Evolutionary conservation across 2,329 filamentous ascomycete genomes (phyloP), one percentile per base, ranked within the genome.

Genomic region (Pyrenophora teres): DNA sequence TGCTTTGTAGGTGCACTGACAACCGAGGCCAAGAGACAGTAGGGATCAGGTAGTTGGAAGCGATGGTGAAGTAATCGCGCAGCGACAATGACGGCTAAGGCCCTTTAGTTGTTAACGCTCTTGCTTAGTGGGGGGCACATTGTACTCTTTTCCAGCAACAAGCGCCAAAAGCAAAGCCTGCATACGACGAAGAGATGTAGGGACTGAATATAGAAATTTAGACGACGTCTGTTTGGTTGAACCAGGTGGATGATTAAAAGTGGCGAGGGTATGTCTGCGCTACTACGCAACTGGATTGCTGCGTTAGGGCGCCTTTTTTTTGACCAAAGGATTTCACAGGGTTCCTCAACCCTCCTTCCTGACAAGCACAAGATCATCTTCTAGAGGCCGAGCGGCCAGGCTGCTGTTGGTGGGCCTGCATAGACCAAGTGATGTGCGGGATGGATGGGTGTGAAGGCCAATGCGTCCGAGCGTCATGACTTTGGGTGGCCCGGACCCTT

Each of bases 401-500:
- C 46, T 55, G 54, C 54, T 62, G 66, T 67, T 69, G 65, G 65
- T 63, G 60, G 62, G 57, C 55, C 60, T 60, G 69, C 66, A 68
- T 59, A 64, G 63, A 64, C 69, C 66, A 69, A 68, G 62, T 70
- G 70, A 73, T 73, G 69, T 71, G 71, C 70, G 69, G 69, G 67
- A 72, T 69, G 69, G 67, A 71, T 69, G 68, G 68, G 68, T 71
- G 69, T 57, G 56, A 65, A 63, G 56, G 56, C 56, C 51, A 59
- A 36, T 27, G 48, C 40, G 55, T 57, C 58, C 52, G 59, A 62
- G 59, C 57, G 53, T 60, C 50, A 60, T 58, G 50, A 49, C 64
- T 59, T 58, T 48, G 53, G 52, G 50, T 15, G 25, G 37, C 52
- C 44, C 57, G 49, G 56, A 57, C 52, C 48, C 50, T 21, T 56